These are phyloP conservation scores for Xylariaceae sp. DNA, from an alignment of 2,329 filamentous ascomycete genomes.

Conservation along the genomic window DNA sequence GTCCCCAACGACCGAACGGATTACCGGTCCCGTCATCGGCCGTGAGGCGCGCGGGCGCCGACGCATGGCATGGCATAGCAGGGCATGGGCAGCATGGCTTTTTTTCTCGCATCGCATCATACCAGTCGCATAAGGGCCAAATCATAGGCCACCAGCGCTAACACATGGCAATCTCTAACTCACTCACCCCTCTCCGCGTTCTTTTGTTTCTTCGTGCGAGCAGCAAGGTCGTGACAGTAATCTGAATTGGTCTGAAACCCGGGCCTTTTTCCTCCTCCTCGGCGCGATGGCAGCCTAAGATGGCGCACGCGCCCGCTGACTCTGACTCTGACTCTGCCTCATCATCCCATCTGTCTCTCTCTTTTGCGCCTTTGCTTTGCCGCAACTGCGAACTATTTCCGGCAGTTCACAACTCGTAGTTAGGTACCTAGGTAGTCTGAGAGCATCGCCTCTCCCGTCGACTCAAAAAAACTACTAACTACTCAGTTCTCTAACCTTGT, in stretches of 20 bases:
- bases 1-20: slow-evolving; percentile 4
- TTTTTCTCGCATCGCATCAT: neutral
- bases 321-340: too few species aligned
- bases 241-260: too few species aligned
- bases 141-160: slow-evolving; percentile 5
- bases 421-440: slow-evolving; percentile 21
- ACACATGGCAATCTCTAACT: slow-evolving; percentile 2
- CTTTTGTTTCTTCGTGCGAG: too few species aligned
- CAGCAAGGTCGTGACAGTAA: too few species aligned
- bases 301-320: too few species aligned
- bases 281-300: too few species aligned
- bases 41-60: slow-evolving; percentile 6
- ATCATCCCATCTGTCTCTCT: neutral
- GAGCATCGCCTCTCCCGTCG: neutral
- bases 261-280: too few species aligned
- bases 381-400: slow-evolving; percentile 3
- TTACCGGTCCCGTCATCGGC: slow-evolving; percentile 15
- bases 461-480: neutral
- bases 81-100: neutral
- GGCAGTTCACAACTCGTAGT: neutral
- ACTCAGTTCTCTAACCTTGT: too few species aligned
- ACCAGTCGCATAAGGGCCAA: neutral
- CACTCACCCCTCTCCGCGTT: too few species aligned
- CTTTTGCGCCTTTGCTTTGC: neutral
- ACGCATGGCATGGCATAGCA: slow-evolving; percentile 9